These are phyloP conservation scores for Polygonum aviculare DNA, from an alignment of 148 eudicot genomes.

Conservation along the genomic window DNA sequence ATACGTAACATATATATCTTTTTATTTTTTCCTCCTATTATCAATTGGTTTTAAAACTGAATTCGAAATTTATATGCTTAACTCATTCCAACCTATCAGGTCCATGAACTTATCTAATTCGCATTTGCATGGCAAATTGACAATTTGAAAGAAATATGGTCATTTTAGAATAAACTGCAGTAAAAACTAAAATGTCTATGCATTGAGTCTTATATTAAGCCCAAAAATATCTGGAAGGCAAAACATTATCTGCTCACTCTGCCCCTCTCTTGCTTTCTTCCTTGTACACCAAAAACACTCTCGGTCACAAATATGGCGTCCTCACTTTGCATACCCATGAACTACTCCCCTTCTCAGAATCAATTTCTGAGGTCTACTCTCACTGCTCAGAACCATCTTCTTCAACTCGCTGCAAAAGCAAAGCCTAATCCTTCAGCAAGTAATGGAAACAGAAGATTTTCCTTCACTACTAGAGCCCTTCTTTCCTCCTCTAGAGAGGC, in stretches of 20 bases:
- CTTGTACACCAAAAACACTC: background rate
- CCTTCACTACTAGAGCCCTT: conserved; percentile 33
- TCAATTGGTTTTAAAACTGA: too few relatives aligned
- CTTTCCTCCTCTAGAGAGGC: conserved; percentile 51
- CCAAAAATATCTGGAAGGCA: background rate
- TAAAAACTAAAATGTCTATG: background rate
- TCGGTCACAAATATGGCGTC: background rate
- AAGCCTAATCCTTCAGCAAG: background rate
- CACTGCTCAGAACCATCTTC: conserved; percentile 1
- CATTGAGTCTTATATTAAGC: background rate
- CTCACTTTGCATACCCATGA: conserved; percentile 5
- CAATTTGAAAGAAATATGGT: background rate
- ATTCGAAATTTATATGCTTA: too few relatives aligned
- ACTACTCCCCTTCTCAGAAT: background rate
- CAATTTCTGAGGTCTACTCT: background rate
- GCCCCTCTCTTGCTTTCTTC: background rate
- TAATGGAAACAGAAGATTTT: conserved; percentile 19
- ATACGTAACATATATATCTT: too few relatives aligned
- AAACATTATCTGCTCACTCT: conserved; percentile 6
- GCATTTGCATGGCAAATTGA: background rate
- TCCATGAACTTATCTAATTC: too few relatives aligned
- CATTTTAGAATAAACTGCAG: background rate
- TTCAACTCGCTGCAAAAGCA: background rate
- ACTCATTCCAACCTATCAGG: too few relatives aligned
- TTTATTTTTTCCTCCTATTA: too few relatives aligned